A percentile compares a stretch with the other conserved stretches of the same genome.
These are phyloP conservation scores for Allomyces macrogynus DNA, from an alignment of 192 early-diverging fungal genomes.

Conservation along the genomic window DNA sequence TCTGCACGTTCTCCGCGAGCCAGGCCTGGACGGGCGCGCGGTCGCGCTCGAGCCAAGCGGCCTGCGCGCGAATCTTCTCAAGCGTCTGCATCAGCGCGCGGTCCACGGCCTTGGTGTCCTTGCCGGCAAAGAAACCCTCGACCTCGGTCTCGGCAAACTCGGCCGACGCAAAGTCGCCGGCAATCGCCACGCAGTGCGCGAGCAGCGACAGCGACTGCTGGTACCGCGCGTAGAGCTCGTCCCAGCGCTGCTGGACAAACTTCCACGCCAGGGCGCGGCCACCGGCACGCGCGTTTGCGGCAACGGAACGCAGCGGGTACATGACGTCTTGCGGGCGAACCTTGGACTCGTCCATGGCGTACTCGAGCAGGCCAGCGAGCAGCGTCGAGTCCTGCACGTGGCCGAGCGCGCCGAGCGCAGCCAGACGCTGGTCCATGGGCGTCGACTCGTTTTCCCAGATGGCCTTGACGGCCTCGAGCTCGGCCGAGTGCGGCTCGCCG, in stretches of 20 bases:
- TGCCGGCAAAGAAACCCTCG: constrained; percentile 19
- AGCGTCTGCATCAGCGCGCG: constrained; percentile 49
- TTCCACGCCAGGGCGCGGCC: constrained; percentile 4
- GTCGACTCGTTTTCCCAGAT: constrained; percentile 22
- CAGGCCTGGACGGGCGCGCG: not conserved
- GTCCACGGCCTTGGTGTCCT: constrained; percentile 28
- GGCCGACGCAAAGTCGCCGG: not conserved
- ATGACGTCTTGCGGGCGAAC: constrained; percentile 22
- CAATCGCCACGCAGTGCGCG: not conserved
- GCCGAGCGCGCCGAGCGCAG: constrained; percentile 32
- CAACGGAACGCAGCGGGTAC: not conserved
- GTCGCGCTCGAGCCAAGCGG: constrained; percentile 1
- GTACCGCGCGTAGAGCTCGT: not conserved
- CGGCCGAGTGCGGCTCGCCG: constrained; percentile 12
- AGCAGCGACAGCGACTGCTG: not conserved
- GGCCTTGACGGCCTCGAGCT: constrained; percentile 17
- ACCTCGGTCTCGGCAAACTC: not conserved
- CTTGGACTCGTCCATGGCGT: constrained; percentile 11
- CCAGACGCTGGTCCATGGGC: constrained; percentile 31
- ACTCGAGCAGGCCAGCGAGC: constrained; percentile 14
- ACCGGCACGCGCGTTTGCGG: constrained; percentile 7
- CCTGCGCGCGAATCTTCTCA: constrained; percentile 34
- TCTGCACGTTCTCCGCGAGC: not conserved
- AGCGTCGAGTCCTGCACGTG: constrained; percentile 17
- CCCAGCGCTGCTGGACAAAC: constrained; percentile 1